Conservation (phyloP, 2,329 filamentous ascomycete genomes). For the Tolypocladium tundrense region DNA sequence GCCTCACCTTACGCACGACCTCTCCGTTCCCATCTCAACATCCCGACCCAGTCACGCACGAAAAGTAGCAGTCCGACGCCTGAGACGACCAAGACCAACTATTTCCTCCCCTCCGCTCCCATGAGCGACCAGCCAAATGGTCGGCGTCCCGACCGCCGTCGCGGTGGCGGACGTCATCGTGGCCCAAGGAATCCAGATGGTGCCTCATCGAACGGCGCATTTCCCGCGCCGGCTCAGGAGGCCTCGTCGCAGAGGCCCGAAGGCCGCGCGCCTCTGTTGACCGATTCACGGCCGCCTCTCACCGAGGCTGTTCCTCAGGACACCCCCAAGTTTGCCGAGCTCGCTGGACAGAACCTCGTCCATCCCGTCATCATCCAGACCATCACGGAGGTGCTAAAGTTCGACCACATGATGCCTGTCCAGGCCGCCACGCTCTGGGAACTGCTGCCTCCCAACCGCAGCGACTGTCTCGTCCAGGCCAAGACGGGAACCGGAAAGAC, state of each 20-base stretch:
- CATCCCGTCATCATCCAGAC: conserved; percentile 36
- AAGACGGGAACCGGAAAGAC: conserved; percentile 87
- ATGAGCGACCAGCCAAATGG: background rate
- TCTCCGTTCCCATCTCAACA: background rate
- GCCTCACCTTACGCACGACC: background rate
- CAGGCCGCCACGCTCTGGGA: conserved; percentile 40
- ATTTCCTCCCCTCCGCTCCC: background rate
- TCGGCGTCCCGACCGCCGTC: background rate
- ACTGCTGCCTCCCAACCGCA: conserved; percentile 32
- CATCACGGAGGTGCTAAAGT: conserved; percentile 37
- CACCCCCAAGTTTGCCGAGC: conserved; percentile 35
- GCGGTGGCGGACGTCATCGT: background rate
- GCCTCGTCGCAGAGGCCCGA: background rate
- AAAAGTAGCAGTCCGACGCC: too few species aligned
- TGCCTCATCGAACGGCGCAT: background rate
- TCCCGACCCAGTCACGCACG: background rate
- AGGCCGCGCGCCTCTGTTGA: too few species aligned
- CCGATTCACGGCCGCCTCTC: conserved; percentile 2
- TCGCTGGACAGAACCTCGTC: conserved; percentile 29
- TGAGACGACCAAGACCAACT: background rate
- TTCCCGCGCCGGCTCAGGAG: background rate
- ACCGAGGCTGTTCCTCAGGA: conserved; percentile 26
- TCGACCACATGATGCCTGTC: conserved; percentile 44
- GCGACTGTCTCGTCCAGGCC: conserved; percentile 62
- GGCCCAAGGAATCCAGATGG: background rate